Percentiles rank a stretch among this genome's conserved stretches.
phyloP scores from a whole-genome alignment of 805 yeast genomes.

The Ogataea naganishii region DNA sequence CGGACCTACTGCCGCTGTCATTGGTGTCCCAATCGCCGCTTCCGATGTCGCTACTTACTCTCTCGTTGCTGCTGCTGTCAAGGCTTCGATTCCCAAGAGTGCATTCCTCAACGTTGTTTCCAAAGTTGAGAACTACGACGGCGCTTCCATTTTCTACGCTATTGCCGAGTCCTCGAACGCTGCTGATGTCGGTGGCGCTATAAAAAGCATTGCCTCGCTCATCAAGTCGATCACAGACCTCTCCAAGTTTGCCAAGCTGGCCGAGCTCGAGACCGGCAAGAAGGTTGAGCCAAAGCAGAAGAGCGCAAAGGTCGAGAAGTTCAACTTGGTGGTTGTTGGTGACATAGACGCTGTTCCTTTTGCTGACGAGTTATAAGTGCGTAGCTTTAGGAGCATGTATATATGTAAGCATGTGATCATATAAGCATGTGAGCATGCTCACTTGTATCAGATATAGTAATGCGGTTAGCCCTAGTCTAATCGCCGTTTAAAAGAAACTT shows the following conservation, averaged over 20 bases:
- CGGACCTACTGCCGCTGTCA: constrained; percentile 63
- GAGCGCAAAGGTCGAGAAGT: constrained; percentile 40
- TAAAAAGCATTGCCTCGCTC: constrained; percentile 47
- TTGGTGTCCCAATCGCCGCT: constrained; percentile 71
- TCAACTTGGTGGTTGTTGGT: constrained; percentile 87
- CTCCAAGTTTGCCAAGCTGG: constrained; percentile 50
- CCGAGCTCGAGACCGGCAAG: constrained; percentile 36
- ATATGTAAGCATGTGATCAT: background rate
- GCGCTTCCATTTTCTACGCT: constrained; percentile 74
- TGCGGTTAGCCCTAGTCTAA: no score
- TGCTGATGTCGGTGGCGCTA: constrained; percentile 47
- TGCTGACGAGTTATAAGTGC: constrained; percentile 71
- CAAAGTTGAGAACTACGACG: constrained; percentile 56
- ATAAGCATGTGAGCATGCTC: background rate
- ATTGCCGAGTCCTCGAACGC: constrained; percentile 54
- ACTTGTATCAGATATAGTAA: background rate
- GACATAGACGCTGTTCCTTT: constrained; percentile 79
- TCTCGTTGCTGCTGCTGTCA: constrained; percentile 62
- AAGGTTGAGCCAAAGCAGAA: constrained; percentile 25
- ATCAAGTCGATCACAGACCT: constrained; percentile 47
- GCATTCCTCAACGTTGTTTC: constrained; percentile 48
- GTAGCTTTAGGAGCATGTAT: background rate
- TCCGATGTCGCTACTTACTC: constrained; percentile 59
- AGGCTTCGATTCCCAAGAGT: constrained; percentile 36
- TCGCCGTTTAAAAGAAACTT: no score